Evolutionary conservation across 2,329 filamentous ascomycete species (phyloP), one percentile per base, ranked within the genome.

Genomic region (Pestalotiopsis sp.): DNA sequence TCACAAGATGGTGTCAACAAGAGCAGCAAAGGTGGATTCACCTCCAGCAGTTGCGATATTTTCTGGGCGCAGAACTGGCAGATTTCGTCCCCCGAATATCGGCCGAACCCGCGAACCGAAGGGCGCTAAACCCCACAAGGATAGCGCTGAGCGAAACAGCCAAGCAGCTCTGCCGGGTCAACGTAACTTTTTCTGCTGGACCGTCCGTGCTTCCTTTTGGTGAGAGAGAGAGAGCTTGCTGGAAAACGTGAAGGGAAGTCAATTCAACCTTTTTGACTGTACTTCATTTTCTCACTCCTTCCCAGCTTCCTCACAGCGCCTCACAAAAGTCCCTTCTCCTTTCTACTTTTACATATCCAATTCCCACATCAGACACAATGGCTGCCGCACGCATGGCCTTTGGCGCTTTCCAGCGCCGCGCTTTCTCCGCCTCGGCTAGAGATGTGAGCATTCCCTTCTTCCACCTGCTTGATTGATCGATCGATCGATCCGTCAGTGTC

Each of bases 401-500:
- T 67, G 75, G 75, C 68, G 77, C 74, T 70, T 70, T 92, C 82
- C 92, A 94, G 87, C 88, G 90, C 84, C 90, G 93, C 80, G 91
- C 92, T 81, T 95, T 95, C 85, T 94, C 93, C 80, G 92, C 89
- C 80, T 92, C 92, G 79, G 91, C 92, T 77, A 87, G 90, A 83
- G 88, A 93, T 84, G 92, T 95, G 84, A 82, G 88, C 82, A 68
- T 49, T 69, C 66, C 27, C 27, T 31, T 52, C 27, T 31, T 52
- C 20, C 45, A 52, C 45, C 45, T 52, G 45, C 45, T 52, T 52
- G 17, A 45, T 45, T 45, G 39, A 31, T 31, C 27, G 64, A 39
- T 66, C 63, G 69, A 67, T 70, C 67, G 58, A 71, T 59, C 67
- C 70, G 69, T 65, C 27, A 31, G 27, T 31, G 5, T 31, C 27